Conservation (phyloP, 306 rosid genomes). For the Acmispon strigosus region DNA sequence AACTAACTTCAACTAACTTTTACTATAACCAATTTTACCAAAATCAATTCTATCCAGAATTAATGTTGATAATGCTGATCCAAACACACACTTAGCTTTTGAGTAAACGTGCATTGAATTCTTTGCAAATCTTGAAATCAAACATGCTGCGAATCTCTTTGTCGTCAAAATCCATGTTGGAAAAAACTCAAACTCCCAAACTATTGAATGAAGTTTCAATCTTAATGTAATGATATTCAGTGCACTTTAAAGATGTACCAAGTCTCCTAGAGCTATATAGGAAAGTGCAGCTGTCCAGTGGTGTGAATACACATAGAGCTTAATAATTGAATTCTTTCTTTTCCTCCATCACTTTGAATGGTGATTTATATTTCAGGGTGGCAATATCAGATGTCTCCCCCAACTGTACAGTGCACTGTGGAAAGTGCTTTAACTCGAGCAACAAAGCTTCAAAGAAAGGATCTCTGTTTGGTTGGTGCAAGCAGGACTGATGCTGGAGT, state of each 20-base stretch:
- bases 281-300: not conserved
- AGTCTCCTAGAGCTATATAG: constrained; percentile 4
- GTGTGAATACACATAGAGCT: not conserved
- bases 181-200: not conserved
- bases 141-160: not conserved
- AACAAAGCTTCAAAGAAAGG: constrained; percentile 75
- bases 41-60: too few species aligned
- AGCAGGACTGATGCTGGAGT: constrained; percentile 91
- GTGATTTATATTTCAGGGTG: constrained; percentile 52
- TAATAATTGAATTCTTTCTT: not conserved
- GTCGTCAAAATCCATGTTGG: not conserved
- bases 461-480: constrained; percentile 76
- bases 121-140: too few species aligned
- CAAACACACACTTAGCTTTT: too few species aligned
- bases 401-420: constrained; percentile 68
- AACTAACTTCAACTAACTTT: too few species aligned
- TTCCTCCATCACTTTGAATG: constrained; percentile 3
- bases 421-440: constrained; percentile 59
- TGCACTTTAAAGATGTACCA: not conserved
- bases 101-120: too few species aligned
- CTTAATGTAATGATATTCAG: not conserved
- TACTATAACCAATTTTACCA: too few species aligned
- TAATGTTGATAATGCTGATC: too few species aligned
- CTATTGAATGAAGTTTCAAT: not conserved
- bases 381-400: constrained; percentile 94